phyloP scores from a whole-genome alignment of 148 eudicot species.

The Dysphania ambrosioides region DNA sequence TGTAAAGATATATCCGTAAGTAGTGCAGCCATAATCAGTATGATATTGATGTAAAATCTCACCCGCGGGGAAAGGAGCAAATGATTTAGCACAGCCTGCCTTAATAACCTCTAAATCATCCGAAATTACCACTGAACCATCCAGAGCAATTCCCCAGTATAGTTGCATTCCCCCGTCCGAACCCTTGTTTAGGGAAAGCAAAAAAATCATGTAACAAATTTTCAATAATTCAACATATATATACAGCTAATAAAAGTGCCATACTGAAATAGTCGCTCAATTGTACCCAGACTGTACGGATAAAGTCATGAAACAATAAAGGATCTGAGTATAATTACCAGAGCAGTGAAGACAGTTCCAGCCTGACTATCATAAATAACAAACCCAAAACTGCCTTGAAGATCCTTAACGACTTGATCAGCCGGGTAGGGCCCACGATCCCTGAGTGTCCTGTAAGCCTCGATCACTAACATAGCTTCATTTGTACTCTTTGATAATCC shows the following conservation, averaged over 20 bases:
- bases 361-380: slow-evolving; percentile 73
- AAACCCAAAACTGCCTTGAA: slow-evolving; percentile 84
- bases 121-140: slow-evolving; percentile 85
- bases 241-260: too few relatives aligned
- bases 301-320: too few relatives aligned
- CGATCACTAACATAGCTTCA: slow-evolving; percentile 80
- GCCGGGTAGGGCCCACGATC: slow-evolving; percentile 94
- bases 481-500: slow-evolving; percentile 63
- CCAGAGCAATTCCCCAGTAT: slow-evolving; percentile 91
- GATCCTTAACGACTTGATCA: slow-evolving; percentile 84
- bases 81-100: slow-evolving; percentile 85
- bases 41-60: neutral
- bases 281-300: too few relatives aligned
- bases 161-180: slow-evolving; percentile 80
- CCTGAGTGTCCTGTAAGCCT: slow-evolving; percentile 79
- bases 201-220: too few relatives aligned
- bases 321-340: slow-evolving; percentile 51
- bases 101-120: slow-evolving; percentile 73
- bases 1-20: neutral
- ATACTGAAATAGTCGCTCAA: too few relatives aligned
- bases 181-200: slow-evolving; percentile 36
- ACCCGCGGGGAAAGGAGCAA: slow-evolving; percentile 94
- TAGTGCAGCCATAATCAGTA: neutral
- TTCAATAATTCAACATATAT: too few relatives aligned
- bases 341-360: slow-evolving; percentile 84